phyloP scores from a whole-genome alignment of 805 yeast genomes.

The Sugiyamaella boreocaroliniensis region DNA sequence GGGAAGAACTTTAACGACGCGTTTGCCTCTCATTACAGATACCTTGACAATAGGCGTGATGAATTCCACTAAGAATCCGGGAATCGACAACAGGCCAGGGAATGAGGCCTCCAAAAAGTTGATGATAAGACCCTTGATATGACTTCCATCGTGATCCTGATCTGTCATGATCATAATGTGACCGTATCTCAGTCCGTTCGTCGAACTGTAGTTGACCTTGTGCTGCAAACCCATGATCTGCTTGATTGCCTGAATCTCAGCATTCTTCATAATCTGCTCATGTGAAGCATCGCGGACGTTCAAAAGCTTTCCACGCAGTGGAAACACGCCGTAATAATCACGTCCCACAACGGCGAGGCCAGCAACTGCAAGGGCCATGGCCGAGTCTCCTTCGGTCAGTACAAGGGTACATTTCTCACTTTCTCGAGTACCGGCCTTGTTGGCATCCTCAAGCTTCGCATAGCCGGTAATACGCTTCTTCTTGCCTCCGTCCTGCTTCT shows the following conservation, averaged over 20 bases:
- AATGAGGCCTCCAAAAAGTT: conserved; percentile 89
- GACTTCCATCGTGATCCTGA: conserved; percentile 99
- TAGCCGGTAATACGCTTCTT: conserved; percentile 82
- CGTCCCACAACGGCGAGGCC: conserved; percentile 94
- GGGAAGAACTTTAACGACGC: conserved; percentile 44
- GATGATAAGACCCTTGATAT: conserved; percentile 90
- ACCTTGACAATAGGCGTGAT: conserved; percentile 96
- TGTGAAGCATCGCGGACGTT: conserved; percentile 95
- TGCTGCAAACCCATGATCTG: conserved; percentile 95
- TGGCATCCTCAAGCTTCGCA: conserved; percentile 90
- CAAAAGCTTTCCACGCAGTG: conserved; percentile 87
- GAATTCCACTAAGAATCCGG: conserved; percentile 88
- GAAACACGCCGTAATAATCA: conserved; percentile 91
- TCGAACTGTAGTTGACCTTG: conserved; percentile 70
- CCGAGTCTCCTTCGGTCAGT: conserved; percentile 96
- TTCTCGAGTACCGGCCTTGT: conserved; percentile 89
- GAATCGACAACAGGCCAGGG: conserved; percentile 85
- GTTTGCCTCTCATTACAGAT: conserved; percentile 50
- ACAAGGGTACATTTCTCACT: conserved; percentile 89
- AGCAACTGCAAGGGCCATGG: conserved; percentile 82
- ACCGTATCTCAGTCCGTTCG: conserved; percentile 79
- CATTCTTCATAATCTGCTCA: conserved; percentile 89
- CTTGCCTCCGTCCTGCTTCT: conserved; percentile 79
- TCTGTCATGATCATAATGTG: conserved; percentile 99
- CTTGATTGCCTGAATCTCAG: conserved; percentile 90